phyloP scores from a whole-genome alignment of 169 alveolate species.

The Prorocentrum cordatum region DNA sequence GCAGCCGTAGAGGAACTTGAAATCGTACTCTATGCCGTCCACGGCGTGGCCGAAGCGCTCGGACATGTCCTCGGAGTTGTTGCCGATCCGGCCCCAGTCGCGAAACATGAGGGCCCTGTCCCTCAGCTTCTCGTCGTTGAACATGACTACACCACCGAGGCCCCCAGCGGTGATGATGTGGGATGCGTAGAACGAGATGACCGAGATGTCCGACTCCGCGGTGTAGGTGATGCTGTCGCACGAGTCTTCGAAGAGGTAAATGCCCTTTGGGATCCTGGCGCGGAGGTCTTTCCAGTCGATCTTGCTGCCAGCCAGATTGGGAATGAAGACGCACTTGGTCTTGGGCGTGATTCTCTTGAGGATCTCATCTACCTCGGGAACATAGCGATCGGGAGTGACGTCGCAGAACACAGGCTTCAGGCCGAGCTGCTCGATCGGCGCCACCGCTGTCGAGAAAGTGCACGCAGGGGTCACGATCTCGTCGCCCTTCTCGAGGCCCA shows the following conservation, averaged over 20 bases:
- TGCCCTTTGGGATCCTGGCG: background rate
- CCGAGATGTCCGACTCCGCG: slow-evolving; percentile 34
- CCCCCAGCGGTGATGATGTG: slow-evolving; percentile 70
- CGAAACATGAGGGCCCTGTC: slow-evolving; percentile 9
- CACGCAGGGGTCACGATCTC: too few relatives aligned
- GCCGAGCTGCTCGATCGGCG: slow-evolving; percentile 51
- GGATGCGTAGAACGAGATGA: slow-evolving; percentile 59
- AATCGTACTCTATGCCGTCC: slow-evolving; percentile 61
- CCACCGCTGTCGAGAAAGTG: slow-evolving; percentile 34
- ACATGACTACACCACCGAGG: slow-evolving; percentile 33
- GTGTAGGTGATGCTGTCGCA: slow-evolving; percentile 69
- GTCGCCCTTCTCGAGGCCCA: background rate
- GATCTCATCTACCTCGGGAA: background rate
- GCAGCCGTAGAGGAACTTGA: slow-evolving; percentile 58
- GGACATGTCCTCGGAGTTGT: slow-evolving; percentile 66
- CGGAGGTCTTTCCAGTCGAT: slow-evolving; percentile 44
- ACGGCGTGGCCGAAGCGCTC: slow-evolving; percentile 56
- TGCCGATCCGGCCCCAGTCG: slow-evolving; percentile 66
- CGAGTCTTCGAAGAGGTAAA: slow-evolving; percentile 30
- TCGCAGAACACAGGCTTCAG: slow-evolving; percentile 52
- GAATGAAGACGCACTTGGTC: slow-evolving; percentile 34
- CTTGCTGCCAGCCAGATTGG: slow-evolving; percentile 58
- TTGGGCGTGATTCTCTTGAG: background rate
- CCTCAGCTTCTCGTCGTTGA: slow-evolving; percentile 20
- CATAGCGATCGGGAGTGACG: slow-evolving; percentile 27